These are phyloP conservation scores for Fusarium algeriense DNA, from an alignment of 2,329 filamentous ascomycete species.

Conservation along the genomic window DNA sequence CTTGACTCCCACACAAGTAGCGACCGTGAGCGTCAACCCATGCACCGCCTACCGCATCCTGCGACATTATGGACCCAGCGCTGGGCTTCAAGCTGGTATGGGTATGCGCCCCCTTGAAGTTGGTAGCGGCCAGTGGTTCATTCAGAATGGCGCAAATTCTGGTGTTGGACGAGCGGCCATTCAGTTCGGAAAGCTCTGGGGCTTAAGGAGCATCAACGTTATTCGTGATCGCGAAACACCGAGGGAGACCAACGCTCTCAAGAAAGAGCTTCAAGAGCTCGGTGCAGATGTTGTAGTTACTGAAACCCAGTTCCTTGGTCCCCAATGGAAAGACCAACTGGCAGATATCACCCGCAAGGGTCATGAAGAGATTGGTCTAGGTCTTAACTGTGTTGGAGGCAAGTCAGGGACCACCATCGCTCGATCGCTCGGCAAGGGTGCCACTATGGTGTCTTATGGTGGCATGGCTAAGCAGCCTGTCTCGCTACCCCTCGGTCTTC, in stretches of 20 bases:
- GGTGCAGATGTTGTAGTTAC: slow-evolving; percentile 70
- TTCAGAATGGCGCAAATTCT: slow-evolving; percentile 96
- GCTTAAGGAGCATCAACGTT: slow-evolving; percentile 90
- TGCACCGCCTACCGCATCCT: slow-evolving; percentile 96
- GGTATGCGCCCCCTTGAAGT: slow-evolving; percentile 60
- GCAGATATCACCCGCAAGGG: slow-evolving; percentile 77
- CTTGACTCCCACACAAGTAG: slow-evolving; percentile 81
- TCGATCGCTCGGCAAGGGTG: slow-evolving; percentile 75
- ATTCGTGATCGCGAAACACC: slow-evolving; percentile 77
- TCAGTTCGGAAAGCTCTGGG: slow-evolving; percentile 88
- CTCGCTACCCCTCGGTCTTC: slow-evolving; percentile 80
- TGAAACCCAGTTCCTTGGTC: slow-evolving; percentile 65
- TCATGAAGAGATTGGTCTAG: slow-evolving; percentile 79
- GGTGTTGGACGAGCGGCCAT: slow-evolving; percentile 93
- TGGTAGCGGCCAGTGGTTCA: slow-evolving; percentile 83
- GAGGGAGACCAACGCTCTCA: slow-evolving; percentile 72
- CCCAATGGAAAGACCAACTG: slow-evolving; percentile 72
- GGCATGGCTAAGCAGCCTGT: slow-evolving; percentile 94
- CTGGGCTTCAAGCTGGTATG: slow-evolving; percentile 59
- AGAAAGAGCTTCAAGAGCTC: slow-evolving; percentile 64
- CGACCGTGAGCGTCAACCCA: slow-evolving; percentile 91
- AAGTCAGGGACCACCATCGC: slow-evolving; percentile 84
- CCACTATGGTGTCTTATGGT: slow-evolving; percentile 90
- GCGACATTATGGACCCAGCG: slow-evolving; percentile 75
- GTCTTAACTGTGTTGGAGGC: slow-evolving; percentile 93